These are phyloP conservation scores for Malus hybrid DNA, from an alignment of 331 rosid species.

Conservation along the genomic window DNA sequence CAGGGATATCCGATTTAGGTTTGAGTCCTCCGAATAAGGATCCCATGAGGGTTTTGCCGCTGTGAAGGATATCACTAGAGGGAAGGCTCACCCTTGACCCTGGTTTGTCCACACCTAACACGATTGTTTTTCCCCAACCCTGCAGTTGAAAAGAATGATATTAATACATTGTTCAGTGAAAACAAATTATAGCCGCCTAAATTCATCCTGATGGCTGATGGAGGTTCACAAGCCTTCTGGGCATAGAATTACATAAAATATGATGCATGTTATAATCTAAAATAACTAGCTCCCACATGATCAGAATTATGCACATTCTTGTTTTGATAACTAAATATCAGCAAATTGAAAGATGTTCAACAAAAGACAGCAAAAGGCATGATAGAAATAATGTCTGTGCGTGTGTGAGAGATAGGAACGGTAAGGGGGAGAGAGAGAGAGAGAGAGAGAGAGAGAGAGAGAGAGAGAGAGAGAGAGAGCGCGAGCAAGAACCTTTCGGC, in stretches of 20 bases:
- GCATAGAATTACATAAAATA: too few relatives aligned
- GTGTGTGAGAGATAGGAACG: not conserved
- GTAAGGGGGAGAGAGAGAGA: too few relatives aligned
- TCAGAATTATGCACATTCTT: too few relatives aligned
- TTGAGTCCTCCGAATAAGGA: constrained; percentile 75
- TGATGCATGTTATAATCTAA: too few relatives aligned
- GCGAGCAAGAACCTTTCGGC: constrained; percentile 40
- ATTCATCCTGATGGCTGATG: not conserved
- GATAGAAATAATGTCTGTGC: not conserved
- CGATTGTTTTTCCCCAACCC: constrained; percentile 94
- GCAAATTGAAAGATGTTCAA: not conserved
- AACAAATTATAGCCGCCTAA: not conserved
- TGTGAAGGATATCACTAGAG: constrained; percentile 33
- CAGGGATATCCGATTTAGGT: constrained; percentile 65
- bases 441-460: too few relatives aligned
- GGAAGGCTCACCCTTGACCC: constrained; percentile 42
- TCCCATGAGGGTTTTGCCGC: constrained; percentile 57
- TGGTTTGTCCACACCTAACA: constrained; percentile 61
- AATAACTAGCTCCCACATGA: too few relatives aligned
- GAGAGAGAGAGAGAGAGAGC: too few relatives aligned
- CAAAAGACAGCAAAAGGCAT: not conserved
- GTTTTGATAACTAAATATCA: too few relatives aligned
- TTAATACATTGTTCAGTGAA: not conserved
- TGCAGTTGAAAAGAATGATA: not conserved
- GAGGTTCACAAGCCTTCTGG: too few relatives aligned